Conservation (phyloP, 352 stramenopile genomes). For the Thalassiosira livingstoniorum region DNA sequence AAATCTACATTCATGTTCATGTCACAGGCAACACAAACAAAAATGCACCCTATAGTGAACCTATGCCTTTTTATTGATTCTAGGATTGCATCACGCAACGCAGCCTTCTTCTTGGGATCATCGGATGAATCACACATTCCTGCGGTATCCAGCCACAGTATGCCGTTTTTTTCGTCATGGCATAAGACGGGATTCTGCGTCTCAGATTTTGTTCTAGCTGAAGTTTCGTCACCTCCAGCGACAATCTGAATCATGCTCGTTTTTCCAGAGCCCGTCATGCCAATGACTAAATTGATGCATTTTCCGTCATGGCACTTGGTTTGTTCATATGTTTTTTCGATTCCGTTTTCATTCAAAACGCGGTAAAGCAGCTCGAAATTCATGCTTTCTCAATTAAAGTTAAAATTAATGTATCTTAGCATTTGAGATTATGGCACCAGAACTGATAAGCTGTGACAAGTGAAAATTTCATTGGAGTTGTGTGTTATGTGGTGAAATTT, state of each 20-base stretch:
- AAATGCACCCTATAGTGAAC: neutral
- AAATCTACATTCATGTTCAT: neutral
- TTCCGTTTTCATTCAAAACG: neutral
- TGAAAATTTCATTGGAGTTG: too few relatives aligned
- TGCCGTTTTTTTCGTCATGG: neutral
- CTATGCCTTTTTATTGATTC: neutral
- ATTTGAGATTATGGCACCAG: too few relatives aligned
- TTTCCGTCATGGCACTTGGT: slow-evolving; percentile 1
- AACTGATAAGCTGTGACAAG: too few relatives aligned
- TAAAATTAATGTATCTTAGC: too few relatives aligned
- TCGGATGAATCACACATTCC: slow-evolving; percentile 4
- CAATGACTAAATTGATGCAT: slow-evolving; percentile 1
- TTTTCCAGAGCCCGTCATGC: neutral
- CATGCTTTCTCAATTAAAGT: too few relatives aligned
- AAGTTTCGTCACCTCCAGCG: neutral
- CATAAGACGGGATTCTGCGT: neutral
- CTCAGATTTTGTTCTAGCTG: neutral
- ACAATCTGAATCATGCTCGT: slow-evolving; percentile 15
- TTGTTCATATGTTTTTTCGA: neutral
- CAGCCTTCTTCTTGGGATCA: neutral
- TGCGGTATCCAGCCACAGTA: slow-evolving; percentile 3
- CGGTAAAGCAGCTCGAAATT: slow-evolving; percentile 1
- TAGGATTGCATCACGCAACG: neutral
- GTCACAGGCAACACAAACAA: slow-evolving; percentile 1
- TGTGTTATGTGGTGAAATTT: too few relatives aligned